These are phyloP conservation scores for Coleophoma crateriformis DNA, from an alignment of 2,329 filamentous ascomycete species.

Conservation along the genomic window DNA sequence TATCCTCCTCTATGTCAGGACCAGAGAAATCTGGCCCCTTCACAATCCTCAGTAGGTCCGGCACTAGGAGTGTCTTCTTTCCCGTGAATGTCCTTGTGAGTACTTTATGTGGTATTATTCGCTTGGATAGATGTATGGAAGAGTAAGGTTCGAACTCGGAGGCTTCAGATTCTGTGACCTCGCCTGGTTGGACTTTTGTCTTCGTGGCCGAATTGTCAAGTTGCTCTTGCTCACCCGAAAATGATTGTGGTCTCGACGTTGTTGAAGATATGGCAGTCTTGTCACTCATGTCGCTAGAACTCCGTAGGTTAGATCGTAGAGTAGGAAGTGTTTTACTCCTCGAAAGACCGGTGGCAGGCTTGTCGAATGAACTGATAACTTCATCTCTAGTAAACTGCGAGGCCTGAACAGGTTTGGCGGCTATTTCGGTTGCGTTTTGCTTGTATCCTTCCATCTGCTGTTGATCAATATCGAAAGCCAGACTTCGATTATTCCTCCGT, in stretches of 20 bases:
- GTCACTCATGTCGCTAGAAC: constrained; percentile 4
- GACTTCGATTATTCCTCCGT: constrained; percentile 47
- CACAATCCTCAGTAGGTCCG: constrained; percentile 74
- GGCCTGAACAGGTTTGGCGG: constrained; percentile 39
- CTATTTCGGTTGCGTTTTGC: constrained; percentile 47
- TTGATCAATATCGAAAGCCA: constrained; percentile 50
- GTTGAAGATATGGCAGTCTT: constrained; percentile 1
- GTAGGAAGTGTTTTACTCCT: constrained; percentile 32
- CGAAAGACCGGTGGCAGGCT: constrained; percentile 27
- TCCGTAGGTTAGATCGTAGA: constrained; percentile 15
- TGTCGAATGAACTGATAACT: constrained; percentile 34
- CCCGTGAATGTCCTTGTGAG: constrained; percentile 72
- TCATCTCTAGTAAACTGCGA: constrained; percentile 60
- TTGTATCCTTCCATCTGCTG: constrained; percentile 57
- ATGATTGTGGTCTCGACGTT: constrained; percentile 14
- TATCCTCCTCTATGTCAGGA: constrained; percentile 79
- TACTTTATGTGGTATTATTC: constrained; percentile 75
- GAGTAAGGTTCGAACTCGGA: constrained; percentile 83
- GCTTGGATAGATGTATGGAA: constrained; percentile 73
- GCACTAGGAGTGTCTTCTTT: constrained; percentile 73
- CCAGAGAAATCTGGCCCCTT: constrained; percentile 79
- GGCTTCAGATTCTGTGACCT: constrained; percentile 39
- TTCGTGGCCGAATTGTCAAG: constrained; percentile 4
- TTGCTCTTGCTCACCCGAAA: background rate
- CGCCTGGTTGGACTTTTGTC: constrained; percentile 23